Conservation (phyloP, 148 eudicot species). For the Rhododendron simsii region DNA sequence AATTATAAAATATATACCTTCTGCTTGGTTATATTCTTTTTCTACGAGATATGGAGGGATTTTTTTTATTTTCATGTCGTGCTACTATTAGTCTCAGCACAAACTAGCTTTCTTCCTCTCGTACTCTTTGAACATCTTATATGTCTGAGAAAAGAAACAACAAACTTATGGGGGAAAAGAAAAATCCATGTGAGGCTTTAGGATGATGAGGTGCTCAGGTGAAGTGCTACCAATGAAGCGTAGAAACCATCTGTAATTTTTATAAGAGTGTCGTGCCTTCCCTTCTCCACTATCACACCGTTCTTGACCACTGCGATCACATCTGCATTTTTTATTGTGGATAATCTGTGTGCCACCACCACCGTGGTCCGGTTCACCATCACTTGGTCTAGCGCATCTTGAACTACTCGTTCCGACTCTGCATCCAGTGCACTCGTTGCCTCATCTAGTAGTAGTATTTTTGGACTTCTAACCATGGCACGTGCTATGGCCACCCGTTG, state of each 20-base stretch:
- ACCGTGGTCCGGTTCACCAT: neutral
- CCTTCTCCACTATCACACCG: neutral
- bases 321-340: neutral
- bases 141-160: too few species aligned
- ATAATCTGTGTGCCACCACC: neutral
- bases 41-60: too few species aligned
- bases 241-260: neutral
- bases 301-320: neutral
- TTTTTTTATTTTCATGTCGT: too few species aligned
- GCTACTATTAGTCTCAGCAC: too few species aligned
- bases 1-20: too few species aligned
- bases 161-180: too few species aligned
- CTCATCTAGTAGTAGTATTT: neutral
- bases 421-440: neutral
- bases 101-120: too few species aligned
- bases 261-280: neutral
- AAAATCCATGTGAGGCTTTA: neutral
- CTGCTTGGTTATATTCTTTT: too few species aligned
- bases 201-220: neutral
- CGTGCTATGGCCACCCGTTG: constrained; percentile 57
- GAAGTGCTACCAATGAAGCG: neutral
- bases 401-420: neutral
- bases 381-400: neutral
- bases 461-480: neutral
- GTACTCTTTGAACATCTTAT: too few species aligned